A percentile compares a stretch with the other conserved stretches of the same genome.
Evolutionary conservation across 2,329 filamentous ascomycete species (phyloP).

Genomic region (Trichoderma arundinaceum): DNA sequence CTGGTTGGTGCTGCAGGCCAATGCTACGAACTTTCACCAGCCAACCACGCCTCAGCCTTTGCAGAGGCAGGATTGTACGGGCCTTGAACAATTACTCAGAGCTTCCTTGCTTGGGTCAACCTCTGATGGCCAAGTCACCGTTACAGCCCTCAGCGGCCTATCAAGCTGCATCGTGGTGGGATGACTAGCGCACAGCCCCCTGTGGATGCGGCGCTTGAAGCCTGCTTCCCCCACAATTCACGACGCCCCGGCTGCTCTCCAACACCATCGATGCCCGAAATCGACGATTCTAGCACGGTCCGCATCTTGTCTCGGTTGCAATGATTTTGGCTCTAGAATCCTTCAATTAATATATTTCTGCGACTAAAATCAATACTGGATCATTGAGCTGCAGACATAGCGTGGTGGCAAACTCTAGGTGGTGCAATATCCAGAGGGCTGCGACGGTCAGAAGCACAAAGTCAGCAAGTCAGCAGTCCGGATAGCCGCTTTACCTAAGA

Average conservation of each 20-base stretch:
- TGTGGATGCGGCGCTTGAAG: constrained; percentile 16
- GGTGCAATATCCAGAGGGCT: constrained; percentile 6
- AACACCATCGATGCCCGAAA: background rate
- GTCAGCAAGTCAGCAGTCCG: constrained; percentile 3
- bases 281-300: constrained; percentile 1
- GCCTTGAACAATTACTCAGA: background rate
- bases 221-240: constrained; percentile 27
- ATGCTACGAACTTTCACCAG: constrained; percentile 15
- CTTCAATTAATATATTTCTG: constrained; percentile 7
- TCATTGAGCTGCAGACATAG: constrained; percentile 19
- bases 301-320: background rate
- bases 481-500: constrained; percentile 10
- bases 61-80: constrained; percentile 6
- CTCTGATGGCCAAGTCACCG: constrained; percentile 24
- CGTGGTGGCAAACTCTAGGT: constrained; percentile 17
- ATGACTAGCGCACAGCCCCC: constrained; percentile 22
- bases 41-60: constrained; percentile 9
- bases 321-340: background rate
- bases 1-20: constrained; percentile 9
- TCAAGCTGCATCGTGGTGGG: constrained; percentile 28
- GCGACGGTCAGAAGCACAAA: background rate
- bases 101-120: constrained; percentile 7
- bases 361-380: constrained; percentile 1
- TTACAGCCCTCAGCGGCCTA: constrained; percentile 26
- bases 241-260: constrained; percentile 1